Base-by-base conservation (phyloP, 129 eudicot genomes). In the Sambucus nigra region DNA sequence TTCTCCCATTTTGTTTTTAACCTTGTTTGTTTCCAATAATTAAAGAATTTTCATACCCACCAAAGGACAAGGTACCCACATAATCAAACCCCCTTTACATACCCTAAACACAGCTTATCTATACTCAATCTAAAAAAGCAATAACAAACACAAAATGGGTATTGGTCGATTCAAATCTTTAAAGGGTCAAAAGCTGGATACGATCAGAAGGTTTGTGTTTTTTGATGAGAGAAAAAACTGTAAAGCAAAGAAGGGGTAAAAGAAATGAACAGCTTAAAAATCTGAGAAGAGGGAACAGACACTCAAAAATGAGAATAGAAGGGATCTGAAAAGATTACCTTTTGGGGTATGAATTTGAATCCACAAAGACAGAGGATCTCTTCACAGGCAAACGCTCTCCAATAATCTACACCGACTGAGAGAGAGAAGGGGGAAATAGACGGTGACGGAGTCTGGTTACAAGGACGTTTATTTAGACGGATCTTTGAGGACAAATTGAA, bases 1-100 rank as follows among this genome's bases (percentile, higher is more conserved):
- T 48, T 76, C 88, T 15, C 95, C 95, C 86, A 79, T 79, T 39
- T 61, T 59, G 12, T 19, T 13, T 47, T 13, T 21, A 24, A 13
- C 3, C 8, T 25, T n/a, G 24, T 6, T 1, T 17, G 25, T 17
- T 16, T 16, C 11, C 7, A 27, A 3, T 23, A 7, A 15, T 13
- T n/a, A 5, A 11, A 12, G 7, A 44, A 66, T 55, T 35, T 8
- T 25, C 35, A 13, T 5, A 61, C 55, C 57, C 50, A 40, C 22
- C 14, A 41, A 45, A 44, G 25, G 39, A 47, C 19, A 16, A 25
- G 47, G 41, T 46, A 35, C n/a, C 47, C 40, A 63, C 48, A 46
- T 33, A 7, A 40, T 54, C 16, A 25, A 19, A 0, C 44, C 47
- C 47, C 33, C n/a, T n/a, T 27, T 38, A 42, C 47, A 38, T 50